phyloP scores from a whole-genome alignment of 1,139 yeast genomes.

The Kluyveromyces sp. region DNA sequence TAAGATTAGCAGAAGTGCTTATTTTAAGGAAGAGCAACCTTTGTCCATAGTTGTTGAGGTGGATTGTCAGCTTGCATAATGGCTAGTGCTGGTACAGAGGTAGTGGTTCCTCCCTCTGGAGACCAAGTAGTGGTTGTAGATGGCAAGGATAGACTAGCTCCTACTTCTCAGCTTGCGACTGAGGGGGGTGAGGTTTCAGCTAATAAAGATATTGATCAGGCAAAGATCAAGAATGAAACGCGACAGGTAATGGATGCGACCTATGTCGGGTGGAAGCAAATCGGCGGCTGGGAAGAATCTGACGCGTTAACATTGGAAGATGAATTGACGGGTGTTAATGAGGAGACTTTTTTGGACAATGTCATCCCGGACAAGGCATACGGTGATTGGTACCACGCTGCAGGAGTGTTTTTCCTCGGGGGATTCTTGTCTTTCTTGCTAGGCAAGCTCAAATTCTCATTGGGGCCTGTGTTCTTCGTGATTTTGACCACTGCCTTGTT shows the following conservation, averaged over 20 bases:
- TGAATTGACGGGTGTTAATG: constrained; percentile 59
- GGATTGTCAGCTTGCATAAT: neutral
- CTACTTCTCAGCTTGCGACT: constrained; percentile 10
- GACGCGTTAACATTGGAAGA: constrained; percentile 62
- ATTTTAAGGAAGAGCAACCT: too few species aligned
- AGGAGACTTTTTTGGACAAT: constrained; percentile 63
- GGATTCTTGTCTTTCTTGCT: constrained; percentile 68
- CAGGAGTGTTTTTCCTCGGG: constrained; percentile 58
- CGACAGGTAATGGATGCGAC: constrained; percentile 57
- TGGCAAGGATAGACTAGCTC: constrained; percentile 16
- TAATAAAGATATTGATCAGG: constrained; percentile 33
- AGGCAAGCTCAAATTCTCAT: constrained; percentile 69
- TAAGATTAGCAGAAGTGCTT: too few species aligned
- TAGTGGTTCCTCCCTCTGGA: constrained; percentile 11
- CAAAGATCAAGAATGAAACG: constrained; percentile 8
- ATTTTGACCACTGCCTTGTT: constrained; percentile 53
- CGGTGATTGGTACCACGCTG: constrained; percentile 95
- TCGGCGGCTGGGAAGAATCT: constrained; percentile 74
- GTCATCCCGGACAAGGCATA: constrained; percentile 64
- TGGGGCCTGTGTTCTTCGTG: constrained; percentile 75
- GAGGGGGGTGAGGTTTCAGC: constrained; percentile 21
- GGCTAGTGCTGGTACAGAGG: constrained; percentile 2
- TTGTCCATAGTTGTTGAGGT: too few species aligned
- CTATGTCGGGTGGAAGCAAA: constrained; percentile 89
- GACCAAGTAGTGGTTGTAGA: constrained; percentile 15